phyloP scores from a whole-genome alignment of 768 basidiomycete genomes.

The Pholiota molesta region DNA sequence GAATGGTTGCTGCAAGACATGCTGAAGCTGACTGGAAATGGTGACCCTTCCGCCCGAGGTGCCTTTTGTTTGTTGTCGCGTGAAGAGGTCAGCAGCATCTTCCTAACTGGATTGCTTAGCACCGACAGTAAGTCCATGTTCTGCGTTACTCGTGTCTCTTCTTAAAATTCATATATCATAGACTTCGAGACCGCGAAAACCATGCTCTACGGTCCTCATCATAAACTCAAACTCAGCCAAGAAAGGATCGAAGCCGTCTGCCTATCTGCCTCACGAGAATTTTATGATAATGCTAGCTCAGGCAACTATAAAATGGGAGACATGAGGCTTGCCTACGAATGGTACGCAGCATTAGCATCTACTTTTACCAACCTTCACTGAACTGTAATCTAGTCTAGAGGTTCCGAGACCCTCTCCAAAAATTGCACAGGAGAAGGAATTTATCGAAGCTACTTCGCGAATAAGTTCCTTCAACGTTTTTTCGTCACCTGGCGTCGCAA shows the following conservation, averaged over 20 bases:
- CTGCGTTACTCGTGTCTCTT: background rate
- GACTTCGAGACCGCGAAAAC: slow-evolving; percentile 70
- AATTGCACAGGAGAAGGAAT: slow-evolving; percentile 76
- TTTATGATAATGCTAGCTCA: slow-evolving; percentile 92
- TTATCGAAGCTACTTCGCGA: slow-evolving; percentile 96
- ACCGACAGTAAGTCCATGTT: slow-evolving; percentile 74
- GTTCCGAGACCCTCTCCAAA: slow-evolving; percentile 69
- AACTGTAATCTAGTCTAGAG: slow-evolving; percentile 57
- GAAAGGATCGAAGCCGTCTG: slow-evolving; percentile 75
- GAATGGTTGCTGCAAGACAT: slow-evolving; percentile 88
- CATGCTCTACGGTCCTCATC: slow-evolving; percentile 52
- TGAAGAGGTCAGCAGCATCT: slow-evolving; percentile 79
- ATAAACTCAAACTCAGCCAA: slow-evolving; percentile 51
- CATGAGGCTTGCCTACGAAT: slow-evolving; percentile 97
- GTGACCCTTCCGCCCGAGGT: slow-evolving; percentile 64
- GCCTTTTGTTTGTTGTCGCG: slow-evolving; percentile 78
- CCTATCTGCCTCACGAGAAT: slow-evolving; percentile 79
- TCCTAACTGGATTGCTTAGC: slow-evolving; percentile 83
- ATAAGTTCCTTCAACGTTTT: slow-evolving; percentile 90
- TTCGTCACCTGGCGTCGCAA: slow-evolving; percentile 72
- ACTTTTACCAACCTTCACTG: slow-evolving; percentile 3
- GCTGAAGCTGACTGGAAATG: slow-evolving; percentile 72
- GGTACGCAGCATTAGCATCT: slow-evolving; percentile 49
- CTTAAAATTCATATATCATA: slow-evolving; percentile 26
- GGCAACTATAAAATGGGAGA: slow-evolving; percentile 93